These are phyloP conservation scores for Ramularia collo-cygni DNA, from an alignment of 2,329 filamentous ascomycete genomes.

Conservation along the genomic window DNA sequence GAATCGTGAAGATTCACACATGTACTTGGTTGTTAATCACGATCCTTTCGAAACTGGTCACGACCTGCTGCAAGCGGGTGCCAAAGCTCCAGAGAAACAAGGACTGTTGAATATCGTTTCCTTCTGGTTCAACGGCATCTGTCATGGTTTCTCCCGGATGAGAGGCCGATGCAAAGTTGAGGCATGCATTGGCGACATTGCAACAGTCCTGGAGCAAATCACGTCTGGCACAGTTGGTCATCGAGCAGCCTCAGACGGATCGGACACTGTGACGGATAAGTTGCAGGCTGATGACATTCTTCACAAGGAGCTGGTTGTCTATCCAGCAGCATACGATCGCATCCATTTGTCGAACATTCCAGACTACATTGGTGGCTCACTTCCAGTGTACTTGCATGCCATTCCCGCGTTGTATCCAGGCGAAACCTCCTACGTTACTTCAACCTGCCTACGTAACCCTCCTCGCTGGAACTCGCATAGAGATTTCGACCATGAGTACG, in stretches of 20 bases:
- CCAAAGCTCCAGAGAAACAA: conserved; percentile 1
- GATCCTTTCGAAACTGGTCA: conserved; percentile 4
- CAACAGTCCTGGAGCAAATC: conserved; percentile 9
- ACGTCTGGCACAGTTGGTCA: conserved; percentile 1
- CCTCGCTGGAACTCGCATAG: conserved; percentile 2
- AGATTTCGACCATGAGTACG: conserved; percentile 9
- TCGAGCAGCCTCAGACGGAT: neutral
- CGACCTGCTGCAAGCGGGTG: neutral
- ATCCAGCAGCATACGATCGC: conserved; percentile 6
- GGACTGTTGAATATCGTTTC: neutral
- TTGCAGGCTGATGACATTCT: no score
- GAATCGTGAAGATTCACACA: neutral
- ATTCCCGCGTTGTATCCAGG: conserved; percentile 2
- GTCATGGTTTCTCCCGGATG: neutral
- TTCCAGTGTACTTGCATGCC: conserved; percentile 5
- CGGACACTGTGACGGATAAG: no score
- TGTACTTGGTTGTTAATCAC: neutral
- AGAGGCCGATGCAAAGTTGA: neutral
- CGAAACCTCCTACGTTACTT: conserved; percentile 3
- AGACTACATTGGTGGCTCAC: conserved; percentile 8
- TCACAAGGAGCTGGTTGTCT: neutral
- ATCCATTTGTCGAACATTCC: conserved; percentile 13
- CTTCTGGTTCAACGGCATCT: conserved; percentile 1
- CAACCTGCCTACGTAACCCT: conserved; percentile 6
- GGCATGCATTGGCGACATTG: conserved; percentile 6